These are phyloP conservation scores for Arabidopsis thaliana DNA, from an alignment of 345 rosid species.

Conservation along the genomic window DNA sequence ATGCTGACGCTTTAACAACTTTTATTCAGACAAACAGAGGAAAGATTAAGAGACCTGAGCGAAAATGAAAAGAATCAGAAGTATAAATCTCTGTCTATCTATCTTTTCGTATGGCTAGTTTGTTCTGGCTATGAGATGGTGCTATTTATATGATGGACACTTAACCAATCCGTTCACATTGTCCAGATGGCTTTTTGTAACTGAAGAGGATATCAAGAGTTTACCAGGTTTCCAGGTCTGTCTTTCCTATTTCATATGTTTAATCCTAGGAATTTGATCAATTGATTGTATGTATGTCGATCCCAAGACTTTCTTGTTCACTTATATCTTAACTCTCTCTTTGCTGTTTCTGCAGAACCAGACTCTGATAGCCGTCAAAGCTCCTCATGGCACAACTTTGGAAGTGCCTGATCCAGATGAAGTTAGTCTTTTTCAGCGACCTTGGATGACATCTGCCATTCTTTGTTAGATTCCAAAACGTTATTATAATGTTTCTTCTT, in stretches of 20 bases:
- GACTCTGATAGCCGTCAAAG: conserved; percentile 95
- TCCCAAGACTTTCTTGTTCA: conserved; percentile 32
- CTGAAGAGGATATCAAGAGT: conserved; percentile 88
- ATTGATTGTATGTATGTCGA: not conserved
- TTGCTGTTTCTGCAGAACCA: conserved; percentile 63
- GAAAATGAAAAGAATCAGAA: conserved; percentile 82
- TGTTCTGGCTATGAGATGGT: conserved; percentile 23
- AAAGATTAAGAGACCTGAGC: conserved; percentile 69
- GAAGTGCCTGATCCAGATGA: conserved; percentile 98
- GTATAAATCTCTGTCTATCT: conserved; percentile 50
- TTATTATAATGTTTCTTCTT: conserved; percentile 41
- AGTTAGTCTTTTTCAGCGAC: conserved; percentile 53
- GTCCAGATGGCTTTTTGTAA: conserved; percentile 89
- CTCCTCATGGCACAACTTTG: conserved; percentile 97
- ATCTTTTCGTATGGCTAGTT: not conserved
- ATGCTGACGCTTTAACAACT: conserved; percentile 49
- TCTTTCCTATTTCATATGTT: conserved; percentile 23
- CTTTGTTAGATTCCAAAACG: conserved; percentile 33
- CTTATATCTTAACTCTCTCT: conserved; percentile 32
- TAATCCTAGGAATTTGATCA: conserved; percentile 8
- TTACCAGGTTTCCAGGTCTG: conserved; percentile 78
- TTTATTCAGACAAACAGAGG: conserved; percentile 79
- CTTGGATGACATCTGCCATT: conserved; percentile 20
- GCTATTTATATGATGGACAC: conserved; percentile 29
- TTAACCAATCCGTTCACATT: conserved; percentile 38